Evolutionary conservation across 1,284 basidiomycete genomes (phyloP).

Genomic region (Moesziomyces antarcticus): DNA sequence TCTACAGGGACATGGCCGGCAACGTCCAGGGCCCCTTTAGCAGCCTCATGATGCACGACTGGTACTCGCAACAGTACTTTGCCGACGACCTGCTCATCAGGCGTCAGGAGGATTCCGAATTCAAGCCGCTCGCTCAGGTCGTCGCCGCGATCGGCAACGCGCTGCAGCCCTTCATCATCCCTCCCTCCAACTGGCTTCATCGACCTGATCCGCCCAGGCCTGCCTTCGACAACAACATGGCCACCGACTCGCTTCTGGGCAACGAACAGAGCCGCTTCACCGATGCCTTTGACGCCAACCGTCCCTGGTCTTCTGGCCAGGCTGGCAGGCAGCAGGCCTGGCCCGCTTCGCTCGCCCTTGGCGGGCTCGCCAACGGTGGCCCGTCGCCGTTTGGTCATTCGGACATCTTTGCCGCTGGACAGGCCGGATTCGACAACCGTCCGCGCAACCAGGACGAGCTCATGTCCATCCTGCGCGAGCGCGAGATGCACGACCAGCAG

Average conservation of each 20-base stretch:
- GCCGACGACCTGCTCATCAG: constrained; percentile 85
- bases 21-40: constrained; percentile 94
- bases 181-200: constrained; percentile 46
- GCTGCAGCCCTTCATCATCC: constrained; percentile 67
- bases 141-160: constrained; percentile 65
- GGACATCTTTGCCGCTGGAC: constrained; percentile 23
- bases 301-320: constrained; percentile 18
- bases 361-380: constrained; percentile 24
- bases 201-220: constrained; percentile 17
- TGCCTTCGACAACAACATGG: constrained; percentile 16
- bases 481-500: constrained; percentile 55
- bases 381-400: constrained; percentile 38
- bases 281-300: constrained; percentile 21
- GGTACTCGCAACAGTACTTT: constrained; percentile 93
- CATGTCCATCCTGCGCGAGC: constrained; percentile 48
- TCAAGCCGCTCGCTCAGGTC: constrained; percentile 67
- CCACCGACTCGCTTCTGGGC: constrained; percentile 20
- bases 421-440: constrained; percentile 19
- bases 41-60: constrained; percentile 92
- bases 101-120: constrained; percentile 71
- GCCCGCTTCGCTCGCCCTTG: constrained; percentile 28
- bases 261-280: constrained; percentile 32
- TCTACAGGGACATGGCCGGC: constrained; percentile 88
- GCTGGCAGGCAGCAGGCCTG: constrained; percentile 33
- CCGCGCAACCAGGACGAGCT: constrained; percentile 53